A percentile compares a stretch with the other conserved stretches of the same genome.
phyloP scores from a whole-genome alignment of 805 yeast species.

The Candida coquimbonensis region DNA sequence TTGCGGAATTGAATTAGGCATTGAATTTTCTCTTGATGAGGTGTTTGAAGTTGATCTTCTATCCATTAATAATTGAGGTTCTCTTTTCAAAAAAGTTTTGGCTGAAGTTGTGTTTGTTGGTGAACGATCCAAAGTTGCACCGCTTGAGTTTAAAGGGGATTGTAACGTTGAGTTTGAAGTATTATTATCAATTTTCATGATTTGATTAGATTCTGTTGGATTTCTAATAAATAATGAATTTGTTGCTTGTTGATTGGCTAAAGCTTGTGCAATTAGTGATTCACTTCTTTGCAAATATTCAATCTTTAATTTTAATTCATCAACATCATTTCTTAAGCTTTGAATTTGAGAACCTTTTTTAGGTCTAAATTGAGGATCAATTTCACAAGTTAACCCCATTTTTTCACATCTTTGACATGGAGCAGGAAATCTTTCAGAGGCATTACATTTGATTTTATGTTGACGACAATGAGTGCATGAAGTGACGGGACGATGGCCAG shows the following conservation, averaged over 20 bases:
- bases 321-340: constrained; percentile 75
- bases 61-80: constrained; percentile 35
- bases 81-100: constrained; percentile 38
- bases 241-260: constrained; percentile 26
- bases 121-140: constrained; percentile 5
- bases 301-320: constrained; percentile 66
- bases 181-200: constrained; percentile 2
- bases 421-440: constrained; percentile 71
- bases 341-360: constrained; percentile 89
- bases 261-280: constrained; percentile 56
- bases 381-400: constrained; percentile 75
- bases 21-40: constrained; percentile 18
- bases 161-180: constrained; percentile 11
- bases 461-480: constrained; percentile 93
- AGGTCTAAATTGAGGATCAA: constrained; percentile 88
- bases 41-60: constrained; percentile 20
- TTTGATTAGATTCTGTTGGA: constrained; percentile 1
- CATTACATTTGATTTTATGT: constrained; percentile 90
- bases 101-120: constrained; percentile 24
- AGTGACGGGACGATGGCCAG: constrained; percentile 80
- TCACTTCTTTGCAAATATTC: constrained; percentile 62
- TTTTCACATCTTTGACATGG: constrained; percentile 81
- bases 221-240: constrained; percentile 1
- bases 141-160: constrained; percentile 14
- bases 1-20: constrained; percentile 25